Base-by-base conservation (phyloP, 208 protist species). In the Crithidia brevicula region DNA sequence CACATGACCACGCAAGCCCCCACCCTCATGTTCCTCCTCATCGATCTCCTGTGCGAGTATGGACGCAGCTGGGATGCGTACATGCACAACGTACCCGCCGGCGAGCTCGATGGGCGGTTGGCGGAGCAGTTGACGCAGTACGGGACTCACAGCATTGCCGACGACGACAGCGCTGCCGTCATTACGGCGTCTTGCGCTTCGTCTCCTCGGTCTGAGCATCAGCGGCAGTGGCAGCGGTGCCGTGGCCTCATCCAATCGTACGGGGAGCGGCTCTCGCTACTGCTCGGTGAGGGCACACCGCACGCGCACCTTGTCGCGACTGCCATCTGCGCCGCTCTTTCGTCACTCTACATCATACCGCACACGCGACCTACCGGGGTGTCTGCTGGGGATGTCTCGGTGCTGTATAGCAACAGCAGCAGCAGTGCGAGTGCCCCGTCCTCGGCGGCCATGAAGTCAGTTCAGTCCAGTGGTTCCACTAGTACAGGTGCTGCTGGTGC, bases 1-100 rank as follows among this genome's bases (percentile, higher is more conserved):
- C 81, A 91, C 58, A 77, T 83, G 50, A 56, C 86, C 10, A 71
- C 67, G 13, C 89, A 95, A 54, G 81, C 86, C 0, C 89, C 86
- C 0, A 61, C 64, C 6, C 20, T 74, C 10, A 61, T 57, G 1
- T 67, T 76, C 23, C 72, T 78, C 13, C 62, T 84, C 7, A 62
- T 47, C 40, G 58, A 61, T 36, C 11, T 77, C 4, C 50, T 80
- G 15, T 40, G 18, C 43, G 52, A 74, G 68, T 83, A 77, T 33
- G 30, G 27, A n/a, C 46, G 46, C 31, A 20, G 62, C 23, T 77
- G 77, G 74, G 16, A n/a, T 3, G 62, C 52, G 4, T 64, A 40
- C 18, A 62, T 60, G 45, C 34, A 38, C n/a, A n/a, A 27, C 34
- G 40, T 75, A 16, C 61, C 69, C 31, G 7, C 4, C 0, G 69